phyloP scores from a whole-genome alignment of 2,329 filamentous ascomycete genomes.

The Massarina eburnea region DNA sequence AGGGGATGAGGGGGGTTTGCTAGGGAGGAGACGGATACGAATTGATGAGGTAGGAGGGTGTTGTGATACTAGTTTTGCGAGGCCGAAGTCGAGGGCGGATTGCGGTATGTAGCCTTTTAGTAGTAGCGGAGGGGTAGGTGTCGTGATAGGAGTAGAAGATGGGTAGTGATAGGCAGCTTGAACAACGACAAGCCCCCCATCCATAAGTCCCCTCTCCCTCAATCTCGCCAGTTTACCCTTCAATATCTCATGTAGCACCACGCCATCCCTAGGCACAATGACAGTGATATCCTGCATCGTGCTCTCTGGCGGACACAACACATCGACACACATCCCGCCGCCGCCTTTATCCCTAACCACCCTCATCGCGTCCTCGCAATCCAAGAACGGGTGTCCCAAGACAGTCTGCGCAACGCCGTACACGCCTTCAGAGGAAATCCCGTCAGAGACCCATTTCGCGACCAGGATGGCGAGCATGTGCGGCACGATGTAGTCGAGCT shows the following conservation, averaged over 20 bases:
- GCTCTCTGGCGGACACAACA: constrained; percentile 54
- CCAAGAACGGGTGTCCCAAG: constrained; percentile 61
- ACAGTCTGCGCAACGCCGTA: constrained; percentile 64
- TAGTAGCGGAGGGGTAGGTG: constrained; percentile 23
- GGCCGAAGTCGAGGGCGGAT: constrained; percentile 55
- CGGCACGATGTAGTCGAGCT: constrained; percentile 59
- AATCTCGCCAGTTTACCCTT: constrained; percentile 51
- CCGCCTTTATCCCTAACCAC: constrained; percentile 44
- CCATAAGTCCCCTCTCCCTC: constrained; percentile 55
- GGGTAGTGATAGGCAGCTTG: constrained; percentile 27
- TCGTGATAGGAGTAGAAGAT: constrained; percentile 16
- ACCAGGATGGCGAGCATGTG: constrained; percentile 63
- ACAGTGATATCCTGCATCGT: constrained; percentile 62
- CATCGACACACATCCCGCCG: constrained; percentile 41
- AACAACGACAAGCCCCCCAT: constrained; percentile 60
- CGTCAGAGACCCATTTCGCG: constrained; percentile 61
- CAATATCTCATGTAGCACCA: constrained; percentile 47
- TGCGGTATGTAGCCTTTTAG: constrained; percentile 60
- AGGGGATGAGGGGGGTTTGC: neutral
- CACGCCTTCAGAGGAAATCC: constrained; percentile 55
- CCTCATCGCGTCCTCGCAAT: constrained; percentile 52
- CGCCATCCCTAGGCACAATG: constrained; percentile 47
- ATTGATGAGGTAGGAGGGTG: constrained; percentile 18
- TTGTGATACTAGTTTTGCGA: constrained; percentile 39
- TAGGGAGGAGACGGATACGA: neutral